These are phyloP conservation scores for Aspergillus tubingensis DNA, from an alignment of 2,329 filamentous ascomycete species.

Conservation along the genomic window DNA sequence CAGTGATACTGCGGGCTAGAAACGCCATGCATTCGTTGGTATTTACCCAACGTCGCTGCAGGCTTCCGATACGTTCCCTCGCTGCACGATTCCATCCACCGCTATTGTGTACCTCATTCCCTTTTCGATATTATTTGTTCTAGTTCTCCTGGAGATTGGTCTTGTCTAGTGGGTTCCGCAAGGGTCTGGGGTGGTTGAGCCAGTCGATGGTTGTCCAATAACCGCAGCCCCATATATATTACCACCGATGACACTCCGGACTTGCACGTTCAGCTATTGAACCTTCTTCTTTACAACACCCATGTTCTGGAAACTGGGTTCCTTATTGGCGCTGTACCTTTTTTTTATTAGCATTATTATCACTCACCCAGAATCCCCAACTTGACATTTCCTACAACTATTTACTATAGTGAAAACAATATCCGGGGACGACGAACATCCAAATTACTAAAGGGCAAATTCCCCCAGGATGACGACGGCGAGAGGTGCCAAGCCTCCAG, in stretches of 20 bases:
- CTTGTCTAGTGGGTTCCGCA: neutral
- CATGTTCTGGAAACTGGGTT: neutral
- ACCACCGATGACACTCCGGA: slow-evolving; percentile 8
- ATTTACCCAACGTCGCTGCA: neutral
- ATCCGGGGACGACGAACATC: too few species aligned
- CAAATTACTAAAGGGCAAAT: too few species aligned
- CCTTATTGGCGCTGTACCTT: neutral
- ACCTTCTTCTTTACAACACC: neutral
- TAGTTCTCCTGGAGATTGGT: neutral
- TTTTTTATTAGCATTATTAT: neutral
- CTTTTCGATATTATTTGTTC: neutral
- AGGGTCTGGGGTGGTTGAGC: neutral
- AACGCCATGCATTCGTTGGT: neutral
- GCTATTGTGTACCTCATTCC: neutral
- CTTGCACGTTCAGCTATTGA: neutral
- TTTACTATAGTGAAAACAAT: too few species aligned
- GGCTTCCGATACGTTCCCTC: neutral
- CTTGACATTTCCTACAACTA: neutral
- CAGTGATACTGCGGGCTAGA: neutral
- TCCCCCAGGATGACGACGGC: slow-evolving; percentile 15
- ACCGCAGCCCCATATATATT: neutral
- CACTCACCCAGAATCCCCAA: neutral
- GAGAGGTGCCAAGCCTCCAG: slow-evolving; percentile 32
- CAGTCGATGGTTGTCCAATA: slow-evolving; percentile 18
- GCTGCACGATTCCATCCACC: neutral